Conservation (phyloP, 225 moss, liverwort and hornwort species). For the Pseudisothecium myosuroides region DNA sequence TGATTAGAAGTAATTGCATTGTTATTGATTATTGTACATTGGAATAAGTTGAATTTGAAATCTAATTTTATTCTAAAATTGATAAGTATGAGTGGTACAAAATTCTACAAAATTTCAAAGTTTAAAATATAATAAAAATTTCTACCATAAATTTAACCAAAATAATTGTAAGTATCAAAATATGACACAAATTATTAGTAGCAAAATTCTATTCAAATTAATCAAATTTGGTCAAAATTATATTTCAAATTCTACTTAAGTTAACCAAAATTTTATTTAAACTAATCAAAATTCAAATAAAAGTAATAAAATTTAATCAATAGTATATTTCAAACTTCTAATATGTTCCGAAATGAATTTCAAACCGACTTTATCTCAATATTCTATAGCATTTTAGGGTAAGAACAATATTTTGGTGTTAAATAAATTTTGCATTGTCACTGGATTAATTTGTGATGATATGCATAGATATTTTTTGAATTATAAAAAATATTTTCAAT, state of each 20-base stretch:
- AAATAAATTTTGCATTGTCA: background rate
- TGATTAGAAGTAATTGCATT: background rate
- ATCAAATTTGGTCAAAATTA: background rate
- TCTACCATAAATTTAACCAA: too few species aligned
- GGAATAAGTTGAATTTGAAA: background rate
- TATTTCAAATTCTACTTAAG: background rate
- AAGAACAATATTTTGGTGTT: background rate
- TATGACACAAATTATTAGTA: background rate
- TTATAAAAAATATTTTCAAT: too few species aligned
- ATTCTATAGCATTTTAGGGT: conserved; percentile 52
- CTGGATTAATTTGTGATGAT: background rate
- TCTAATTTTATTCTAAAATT: too few species aligned
- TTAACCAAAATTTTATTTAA: too few species aligned
- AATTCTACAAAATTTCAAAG: background rate
- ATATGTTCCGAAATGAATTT: conserved; percentile 63
- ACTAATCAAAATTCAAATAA: too few species aligned
- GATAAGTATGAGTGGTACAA: background rate
- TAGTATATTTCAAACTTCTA: background rate
- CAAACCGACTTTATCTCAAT: conserved; percentile 72
- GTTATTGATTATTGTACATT: background rate
- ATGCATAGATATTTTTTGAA: background rate
- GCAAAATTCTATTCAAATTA: background rate
- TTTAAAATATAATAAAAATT: too few species aligned
- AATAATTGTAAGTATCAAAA: background rate
- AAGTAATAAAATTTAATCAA: background rate